These are phyloP conservation scores for Boletus holoroseus DNA, from an alignment of 1,284 basidiomycete species.

Conservation along the genomic window DNA sequence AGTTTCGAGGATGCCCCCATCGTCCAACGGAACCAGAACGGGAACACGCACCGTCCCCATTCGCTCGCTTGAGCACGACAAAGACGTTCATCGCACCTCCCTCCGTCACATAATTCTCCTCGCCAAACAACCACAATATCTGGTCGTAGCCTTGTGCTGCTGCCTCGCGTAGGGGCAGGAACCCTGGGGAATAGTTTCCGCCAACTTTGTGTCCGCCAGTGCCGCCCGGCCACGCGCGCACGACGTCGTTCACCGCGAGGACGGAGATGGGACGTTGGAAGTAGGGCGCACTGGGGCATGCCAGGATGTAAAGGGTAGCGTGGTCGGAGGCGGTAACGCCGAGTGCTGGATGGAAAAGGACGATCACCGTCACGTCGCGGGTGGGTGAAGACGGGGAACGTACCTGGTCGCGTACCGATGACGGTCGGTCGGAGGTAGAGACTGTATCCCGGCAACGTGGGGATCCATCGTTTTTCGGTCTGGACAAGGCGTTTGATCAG, in stretches of 20 bases:
- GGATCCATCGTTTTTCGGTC: conserved; percentile 74
- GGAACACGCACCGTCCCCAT: conserved; percentile 37
- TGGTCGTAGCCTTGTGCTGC: conserved; percentile 67
- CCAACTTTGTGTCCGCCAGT: conserved; percentile 65
- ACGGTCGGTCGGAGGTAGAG: conserved; percentile 80
- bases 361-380: neutral
- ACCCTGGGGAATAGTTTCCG: conserved; percentile 66
- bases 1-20: too few relatives aligned
- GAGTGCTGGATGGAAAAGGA: conserved; percentile 38
- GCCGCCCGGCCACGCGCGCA: conserved; percentile 82
- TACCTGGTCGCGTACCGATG: conserved; percentile 73
- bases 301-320: conserved; percentile 68
- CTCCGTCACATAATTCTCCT: conserved; percentile 37
- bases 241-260: conserved; percentile 61
- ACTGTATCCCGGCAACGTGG: conserved; percentile 59
- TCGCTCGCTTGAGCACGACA: conserved; percentile 43
- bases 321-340: conserved; percentile 66
- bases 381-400: neutral
- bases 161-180: conserved; percentile 61
- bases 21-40: neutral
- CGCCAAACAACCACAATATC: conserved; percentile 51
- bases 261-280: conserved; percentile 69
- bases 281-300: conserved; percentile 66
- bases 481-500: conserved; percentile 67
- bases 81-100: conserved; percentile 65